Evolutionary conservation across 2,329 filamentous ascomycete species (phyloP).

Genomic region (Delphinella strobiligena): DNA sequence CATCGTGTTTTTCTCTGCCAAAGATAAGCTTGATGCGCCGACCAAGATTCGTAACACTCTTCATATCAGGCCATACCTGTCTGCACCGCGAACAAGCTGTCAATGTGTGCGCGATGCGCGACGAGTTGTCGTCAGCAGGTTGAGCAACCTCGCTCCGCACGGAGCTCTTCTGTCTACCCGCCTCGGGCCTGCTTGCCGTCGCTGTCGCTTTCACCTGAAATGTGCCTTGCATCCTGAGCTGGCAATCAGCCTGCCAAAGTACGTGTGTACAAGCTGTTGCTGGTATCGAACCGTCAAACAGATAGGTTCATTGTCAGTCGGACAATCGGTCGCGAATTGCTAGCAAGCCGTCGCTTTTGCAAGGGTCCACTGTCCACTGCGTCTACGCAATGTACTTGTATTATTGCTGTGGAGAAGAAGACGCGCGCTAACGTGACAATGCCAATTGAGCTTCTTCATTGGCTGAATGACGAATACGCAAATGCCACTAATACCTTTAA

Average conservation of each 20-base stretch:
- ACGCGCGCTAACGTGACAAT: no score
- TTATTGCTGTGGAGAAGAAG: no score
- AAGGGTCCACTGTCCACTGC: background rate
- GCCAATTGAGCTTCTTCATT: no score
- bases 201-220: background rate
- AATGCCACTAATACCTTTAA: no score
- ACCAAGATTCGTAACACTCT: no score
- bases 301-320: no score
- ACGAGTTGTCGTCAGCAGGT: slow-evolving; percentile 29
- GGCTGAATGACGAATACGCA: no score
- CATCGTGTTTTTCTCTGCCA: slow-evolving; percentile 85
- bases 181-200: background rate
- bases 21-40: background rate
- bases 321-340: no score
- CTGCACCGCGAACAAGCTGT: slow-evolving; percentile 71
- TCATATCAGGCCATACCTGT: slow-evolving; percentile 36
- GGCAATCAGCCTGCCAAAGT: background rate
- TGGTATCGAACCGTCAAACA: background rate
- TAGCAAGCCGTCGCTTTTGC: no score
- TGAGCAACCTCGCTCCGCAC: background rate
- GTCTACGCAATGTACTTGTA: no score
- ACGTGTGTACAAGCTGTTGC: background rate
- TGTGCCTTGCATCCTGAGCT: slow-evolving; percentile 5
- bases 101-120: slow-evolving; percentile 62
- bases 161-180: background rate